phyloP scores from a whole-genome alignment of 345 rosid species.

The Brassica nigra region DNA sequence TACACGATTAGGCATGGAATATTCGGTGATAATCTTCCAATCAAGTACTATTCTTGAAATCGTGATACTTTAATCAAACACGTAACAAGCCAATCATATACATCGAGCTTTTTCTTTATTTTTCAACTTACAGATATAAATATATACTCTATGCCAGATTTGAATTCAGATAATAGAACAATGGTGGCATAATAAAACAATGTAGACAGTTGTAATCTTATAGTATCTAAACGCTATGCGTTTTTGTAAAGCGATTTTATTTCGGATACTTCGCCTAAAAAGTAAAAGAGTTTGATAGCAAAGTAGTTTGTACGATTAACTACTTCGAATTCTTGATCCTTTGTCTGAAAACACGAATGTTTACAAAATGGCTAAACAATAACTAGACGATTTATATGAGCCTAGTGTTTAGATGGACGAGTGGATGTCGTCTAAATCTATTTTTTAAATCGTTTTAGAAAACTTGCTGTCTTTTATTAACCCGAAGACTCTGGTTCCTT shows the following conservation, averaged over 20 bases:
- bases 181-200: background rate
- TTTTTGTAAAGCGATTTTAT: background rate
- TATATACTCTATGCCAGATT: background rate
- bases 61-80: background rate
- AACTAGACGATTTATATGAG: too few species aligned
- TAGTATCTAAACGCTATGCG: background rate
- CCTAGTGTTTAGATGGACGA: too few species aligned
- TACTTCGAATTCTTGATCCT: background rate
- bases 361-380: background rate
- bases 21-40: constrained; percentile 23
- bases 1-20: constrained; percentile 29
- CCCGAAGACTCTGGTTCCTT: too few species aligned
- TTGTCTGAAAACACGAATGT: background rate
- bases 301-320: background rate
- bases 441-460: too few species aligned
- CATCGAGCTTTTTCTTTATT: background rate
- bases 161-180: background rate
- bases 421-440: too few species aligned
- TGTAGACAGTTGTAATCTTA: background rate
- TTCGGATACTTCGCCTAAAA: background rate
- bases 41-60: background rate
- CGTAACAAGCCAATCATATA: constrained; percentile 4
- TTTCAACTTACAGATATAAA: background rate
- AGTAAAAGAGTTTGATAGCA: background rate
- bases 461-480: too few species aligned